Percentiles rank a stretch among this genome's conserved stretches.
Conservation (phyloP, 2,329 filamentous ascomycete species). For the Leptographium flavum region DNA sequence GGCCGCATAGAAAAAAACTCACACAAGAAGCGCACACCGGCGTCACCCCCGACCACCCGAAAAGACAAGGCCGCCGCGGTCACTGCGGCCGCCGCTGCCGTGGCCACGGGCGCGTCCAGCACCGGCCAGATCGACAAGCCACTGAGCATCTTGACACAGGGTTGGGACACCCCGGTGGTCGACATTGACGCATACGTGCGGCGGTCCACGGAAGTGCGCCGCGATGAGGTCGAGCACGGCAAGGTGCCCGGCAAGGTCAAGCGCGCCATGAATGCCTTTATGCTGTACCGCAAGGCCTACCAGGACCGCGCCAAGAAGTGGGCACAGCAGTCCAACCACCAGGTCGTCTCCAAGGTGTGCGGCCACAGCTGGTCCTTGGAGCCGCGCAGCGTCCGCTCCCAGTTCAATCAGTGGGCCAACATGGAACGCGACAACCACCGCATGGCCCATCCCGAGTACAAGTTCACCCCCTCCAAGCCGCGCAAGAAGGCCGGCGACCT, state of each 20-base stretch:
- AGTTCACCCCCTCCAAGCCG: constrained; percentile 75
- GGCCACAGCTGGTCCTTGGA: constrained; percentile 80
- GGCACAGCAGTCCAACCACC: constrained; percentile 80
- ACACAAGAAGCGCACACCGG: constrained; percentile 21
- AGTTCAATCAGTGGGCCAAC: constrained; percentile 66
- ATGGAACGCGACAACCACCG: constrained; percentile 76
- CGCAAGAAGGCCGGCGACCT: constrained; percentile 24
- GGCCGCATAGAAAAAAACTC: constrained; percentile 24
- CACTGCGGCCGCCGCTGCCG: background rate
- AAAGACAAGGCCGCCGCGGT: constrained; percentile 22
- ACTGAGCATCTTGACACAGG: constrained; percentile 56
- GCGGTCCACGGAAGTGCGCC: constrained; percentile 51
- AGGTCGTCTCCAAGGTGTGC: constrained; percentile 77
- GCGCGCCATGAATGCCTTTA: constrained; percentile 94
- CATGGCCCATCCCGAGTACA: constrained; percentile 78
- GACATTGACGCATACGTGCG: constrained; percentile 75
- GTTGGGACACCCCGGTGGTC: constrained; percentile 46
- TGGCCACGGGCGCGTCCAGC: background rate
- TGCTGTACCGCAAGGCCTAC: constrained; percentile 90
- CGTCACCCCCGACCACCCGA: constrained; percentile 13
- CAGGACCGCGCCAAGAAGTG: constrained; percentile 73
- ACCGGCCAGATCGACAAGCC: constrained; percentile 42
- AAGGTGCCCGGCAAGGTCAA: constrained; percentile 65
- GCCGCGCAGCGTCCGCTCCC: constrained; percentile 52
- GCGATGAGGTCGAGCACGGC: constrained; percentile 51